phyloP scores from a whole-genome alignment of 495 filamentous ascomycete species.

The Polyplosphaeria fusca region DNA sequence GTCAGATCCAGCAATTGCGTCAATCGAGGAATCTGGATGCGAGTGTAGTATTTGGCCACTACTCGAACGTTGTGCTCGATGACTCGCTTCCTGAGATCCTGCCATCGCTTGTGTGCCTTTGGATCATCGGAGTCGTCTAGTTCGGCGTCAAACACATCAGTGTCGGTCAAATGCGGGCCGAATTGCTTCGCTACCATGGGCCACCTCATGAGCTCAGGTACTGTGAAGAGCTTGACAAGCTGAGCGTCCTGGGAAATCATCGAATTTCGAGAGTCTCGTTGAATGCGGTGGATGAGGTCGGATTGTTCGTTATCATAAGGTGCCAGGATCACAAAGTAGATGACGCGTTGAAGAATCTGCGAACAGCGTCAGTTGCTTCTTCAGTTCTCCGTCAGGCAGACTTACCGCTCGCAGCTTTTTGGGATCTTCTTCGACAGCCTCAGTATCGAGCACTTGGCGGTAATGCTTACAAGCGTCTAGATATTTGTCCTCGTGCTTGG shows the following conservation, averaged over 20 bases:
- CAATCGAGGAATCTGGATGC: constrained; percentile 84
- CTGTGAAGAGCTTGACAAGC: constrained; percentile 88
- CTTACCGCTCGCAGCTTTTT: constrained; percentile 78
- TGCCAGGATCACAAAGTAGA: constrained; percentile 95
- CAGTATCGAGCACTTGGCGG: constrained; percentile 89
- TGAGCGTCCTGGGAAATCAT: constrained; percentile 69
- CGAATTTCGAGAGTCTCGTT: constrained; percentile 55
- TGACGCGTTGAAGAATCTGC: constrained; percentile 84
- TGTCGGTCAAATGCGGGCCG: constrained; percentile 81
- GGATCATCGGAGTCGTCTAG: constrained; percentile 62
- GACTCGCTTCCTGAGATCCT: constrained; percentile 92
- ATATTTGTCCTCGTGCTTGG: constrained; percentile 96
- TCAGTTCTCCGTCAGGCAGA: constrained; percentile 2
- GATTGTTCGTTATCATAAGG: constrained; percentile 99
- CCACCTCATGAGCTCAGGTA: constrained; percentile 97
- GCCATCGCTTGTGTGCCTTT: constrained; percentile 78
- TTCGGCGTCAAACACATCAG: constrained; percentile 77
- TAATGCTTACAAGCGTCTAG: constrained; percentile 97
- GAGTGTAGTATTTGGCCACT: constrained; percentile 97
- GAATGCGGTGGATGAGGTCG: constrained; percentile 90
- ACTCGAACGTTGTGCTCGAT: constrained; percentile 99
- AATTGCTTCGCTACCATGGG: constrained; percentile 83
- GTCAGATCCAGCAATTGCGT: constrained; percentile 86
- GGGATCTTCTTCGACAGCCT: constrained; percentile 85
- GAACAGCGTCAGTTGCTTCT: constrained; percentile 35